Conservation (phyloP, 345 rosid species). For the Bruguiera parviflora region DNA sequence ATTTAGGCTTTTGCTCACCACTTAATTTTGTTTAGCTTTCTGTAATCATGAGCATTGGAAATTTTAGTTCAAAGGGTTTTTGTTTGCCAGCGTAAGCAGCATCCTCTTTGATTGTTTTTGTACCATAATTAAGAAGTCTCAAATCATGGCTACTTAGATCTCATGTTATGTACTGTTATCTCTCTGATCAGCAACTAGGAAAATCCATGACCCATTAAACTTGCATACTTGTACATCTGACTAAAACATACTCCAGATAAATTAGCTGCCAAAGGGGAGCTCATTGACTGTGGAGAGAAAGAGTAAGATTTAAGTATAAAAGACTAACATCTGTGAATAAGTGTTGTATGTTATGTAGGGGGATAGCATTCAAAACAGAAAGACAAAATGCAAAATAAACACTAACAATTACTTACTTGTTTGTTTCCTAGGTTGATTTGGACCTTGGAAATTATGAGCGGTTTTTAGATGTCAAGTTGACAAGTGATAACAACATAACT, state of each 20-base stretch:
- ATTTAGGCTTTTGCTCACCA: no score
- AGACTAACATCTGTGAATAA: background rate
- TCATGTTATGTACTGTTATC: background rate
- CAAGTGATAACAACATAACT: slow-evolving; percentile 82
- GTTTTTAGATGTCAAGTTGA: slow-evolving; percentile 75
- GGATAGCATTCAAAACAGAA: background rate
- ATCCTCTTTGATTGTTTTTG: background rate
- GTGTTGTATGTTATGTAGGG: background rate
- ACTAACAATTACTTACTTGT: slow-evolving; percentile 4
- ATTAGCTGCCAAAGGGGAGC: no score
- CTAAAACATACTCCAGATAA: no score
- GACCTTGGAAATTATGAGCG: slow-evolving; percentile 99
- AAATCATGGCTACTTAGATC: background rate
- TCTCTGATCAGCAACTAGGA: slow-evolving; percentile 2
- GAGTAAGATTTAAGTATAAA: no score
- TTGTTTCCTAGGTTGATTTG: slow-evolving; percentile 74
- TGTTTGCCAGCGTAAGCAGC: background rate
- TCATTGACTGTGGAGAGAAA: no score
- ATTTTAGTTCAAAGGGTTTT: no score
- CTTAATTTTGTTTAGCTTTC: no score
- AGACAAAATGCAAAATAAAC: background rate
- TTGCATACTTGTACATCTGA: no score
- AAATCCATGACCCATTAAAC: background rate
- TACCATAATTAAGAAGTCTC: background rate
- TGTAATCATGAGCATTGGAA: no score